Conservation (phyloP, 257 asterid species). For the Capsicum baccatum region DNA sequence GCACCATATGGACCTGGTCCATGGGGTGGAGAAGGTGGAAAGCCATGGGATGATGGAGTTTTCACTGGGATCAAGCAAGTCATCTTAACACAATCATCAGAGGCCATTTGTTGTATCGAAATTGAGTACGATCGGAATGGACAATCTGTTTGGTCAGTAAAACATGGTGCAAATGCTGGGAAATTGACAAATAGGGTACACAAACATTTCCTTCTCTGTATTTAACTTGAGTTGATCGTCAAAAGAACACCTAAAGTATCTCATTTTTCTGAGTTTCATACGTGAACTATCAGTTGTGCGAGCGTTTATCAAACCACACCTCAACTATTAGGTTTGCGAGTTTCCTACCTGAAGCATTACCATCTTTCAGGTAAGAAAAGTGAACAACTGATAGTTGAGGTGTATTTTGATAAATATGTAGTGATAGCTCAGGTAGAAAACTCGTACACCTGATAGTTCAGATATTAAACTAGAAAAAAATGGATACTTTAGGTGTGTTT, state of each 20-base stretch:
- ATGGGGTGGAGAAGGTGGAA: slow-evolving; percentile 92
- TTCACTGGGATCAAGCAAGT: slow-evolving; percentile 77
- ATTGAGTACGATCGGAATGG: slow-evolving; percentile 87
- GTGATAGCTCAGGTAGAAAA: neutral
- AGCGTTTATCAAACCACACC: neutral
- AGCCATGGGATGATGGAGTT: slow-evolving; percentile 91
- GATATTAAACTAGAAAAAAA: neutral
- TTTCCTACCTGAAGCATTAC: neutral
- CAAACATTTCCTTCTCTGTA: neutral
- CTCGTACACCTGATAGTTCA: neutral
- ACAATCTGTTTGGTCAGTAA: slow-evolving; percentile 86
- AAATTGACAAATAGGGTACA: slow-evolving; percentile 56
- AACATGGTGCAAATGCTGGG: slow-evolving; percentile 70
- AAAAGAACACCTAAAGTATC: neutral
- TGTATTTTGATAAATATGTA: neutral
- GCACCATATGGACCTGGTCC: slow-evolving; percentile 89
- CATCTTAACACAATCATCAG: slow-evolving; percentile 52
- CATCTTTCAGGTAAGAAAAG: neutral
- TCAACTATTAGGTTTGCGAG: neutral
- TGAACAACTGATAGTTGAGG: neutral
- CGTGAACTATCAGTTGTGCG: neutral
- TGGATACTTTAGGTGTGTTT: neutral
- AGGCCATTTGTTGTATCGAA: slow-evolving; percentile 61
- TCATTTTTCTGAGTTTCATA: neutral
- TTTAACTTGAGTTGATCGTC: neutral